Evolutionary conservation across 257 asterid species (phyloP).

Genomic region (Penstemon newberryi): DNA sequence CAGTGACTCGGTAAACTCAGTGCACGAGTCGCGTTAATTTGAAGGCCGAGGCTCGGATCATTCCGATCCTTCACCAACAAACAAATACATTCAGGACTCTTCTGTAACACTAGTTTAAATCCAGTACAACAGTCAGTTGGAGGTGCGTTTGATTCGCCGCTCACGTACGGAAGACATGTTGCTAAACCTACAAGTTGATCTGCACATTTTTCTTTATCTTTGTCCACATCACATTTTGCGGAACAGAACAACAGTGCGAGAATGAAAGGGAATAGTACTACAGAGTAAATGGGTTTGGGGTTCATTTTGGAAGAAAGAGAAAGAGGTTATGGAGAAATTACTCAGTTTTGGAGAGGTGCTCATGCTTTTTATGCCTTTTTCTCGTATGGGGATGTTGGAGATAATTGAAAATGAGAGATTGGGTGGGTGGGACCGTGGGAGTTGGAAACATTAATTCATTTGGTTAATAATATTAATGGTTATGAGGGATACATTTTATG

Average conservation of each 20-base stretch:
- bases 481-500: too few relatives aligned
- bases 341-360: too few relatives aligned
- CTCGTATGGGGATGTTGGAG: too few relatives aligned
- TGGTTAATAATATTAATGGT: too few relatives aligned
- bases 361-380: too few relatives aligned
- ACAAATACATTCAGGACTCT: slow-evolving; percentile 57
- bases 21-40: slow-evolving; percentile 69
- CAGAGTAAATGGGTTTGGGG: too few relatives aligned
- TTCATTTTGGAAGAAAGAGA: too few relatives aligned
- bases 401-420: too few relatives aligned
- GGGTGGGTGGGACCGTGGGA: too few relatives aligned
- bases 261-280: too few relatives aligned
- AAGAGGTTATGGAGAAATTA: too few relatives aligned
- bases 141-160: slow-evolving; percentile 55
- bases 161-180: slow-evolving; percentile 74
- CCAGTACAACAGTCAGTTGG: slow-evolving; percentile 70
- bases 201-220: slow-evolving; percentile 62
- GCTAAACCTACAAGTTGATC: slow-evolving; percentile 53
- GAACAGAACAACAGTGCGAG: slow-evolving; percentile 11
- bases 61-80: slow-evolving; percentile 64
- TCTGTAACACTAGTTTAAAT: slow-evolving; percentile 43
- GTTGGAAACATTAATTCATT: too few relatives aligned
- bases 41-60: slow-evolving; percentile 69
- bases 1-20: slow-evolving; percentile 57
- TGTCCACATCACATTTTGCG: slow-evolving; percentile 39